Evolutionary conservation across 768 basidiomycete species (phyloP).

Genomic region (Boletus pseudo-olivaceus): DNA sequence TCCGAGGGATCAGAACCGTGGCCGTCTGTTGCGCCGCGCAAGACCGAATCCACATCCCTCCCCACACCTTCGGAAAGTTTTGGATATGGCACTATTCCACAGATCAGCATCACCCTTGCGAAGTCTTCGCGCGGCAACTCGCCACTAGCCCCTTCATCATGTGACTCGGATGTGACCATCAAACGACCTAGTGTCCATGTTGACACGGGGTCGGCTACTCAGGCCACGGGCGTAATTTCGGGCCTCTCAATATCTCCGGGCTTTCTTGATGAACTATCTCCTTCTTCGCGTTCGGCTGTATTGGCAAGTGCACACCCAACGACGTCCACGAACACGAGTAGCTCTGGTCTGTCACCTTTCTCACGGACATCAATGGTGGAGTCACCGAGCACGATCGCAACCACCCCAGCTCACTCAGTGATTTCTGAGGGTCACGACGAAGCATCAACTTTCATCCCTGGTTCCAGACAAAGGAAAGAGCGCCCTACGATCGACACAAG

Average conservation of each 20-base stretch:
- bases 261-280: slow-evolving; percentile 21
- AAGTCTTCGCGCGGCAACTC: slow-evolving; percentile 30
- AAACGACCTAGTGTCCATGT: slow-evolving; percentile 30
- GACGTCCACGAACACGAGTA: slow-evolving; percentile 25
- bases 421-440: slow-evolving; percentile 15
- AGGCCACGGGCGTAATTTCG: slow-evolving; percentile 12
- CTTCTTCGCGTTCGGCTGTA: slow-evolving; percentile 16
- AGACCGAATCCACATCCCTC: slow-evolving; percentile 12
- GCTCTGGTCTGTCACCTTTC: slow-evolving; percentile 26
- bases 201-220: slow-evolving; percentile 26
- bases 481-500: slow-evolving; percentile 33
- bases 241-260: slow-evolving; percentile 12
- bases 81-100: slow-evolving; percentile 24
- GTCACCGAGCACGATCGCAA: slow-evolving; percentile 25
- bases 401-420: slow-evolving; percentile 27
- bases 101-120: slow-evolving; percentile 29
- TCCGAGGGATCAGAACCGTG: slow-evolving; percentile 19
- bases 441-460: slow-evolving; percentile 11
- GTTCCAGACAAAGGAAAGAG: slow-evolving; percentile 25
- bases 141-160: slow-evolving; percentile 22
- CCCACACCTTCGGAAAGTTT: slow-evolving; percentile 9
- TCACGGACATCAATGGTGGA: slow-evolving; percentile 25
- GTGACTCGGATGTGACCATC: slow-evolving; percentile 25
- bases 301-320: slow-evolving; percentile 25
- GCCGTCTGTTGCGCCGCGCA: slow-evolving; percentile 10